Base-by-base conservation (phyloP, 129 eudicot genomes). In the Centrapalus pauciflorus region DNA sequence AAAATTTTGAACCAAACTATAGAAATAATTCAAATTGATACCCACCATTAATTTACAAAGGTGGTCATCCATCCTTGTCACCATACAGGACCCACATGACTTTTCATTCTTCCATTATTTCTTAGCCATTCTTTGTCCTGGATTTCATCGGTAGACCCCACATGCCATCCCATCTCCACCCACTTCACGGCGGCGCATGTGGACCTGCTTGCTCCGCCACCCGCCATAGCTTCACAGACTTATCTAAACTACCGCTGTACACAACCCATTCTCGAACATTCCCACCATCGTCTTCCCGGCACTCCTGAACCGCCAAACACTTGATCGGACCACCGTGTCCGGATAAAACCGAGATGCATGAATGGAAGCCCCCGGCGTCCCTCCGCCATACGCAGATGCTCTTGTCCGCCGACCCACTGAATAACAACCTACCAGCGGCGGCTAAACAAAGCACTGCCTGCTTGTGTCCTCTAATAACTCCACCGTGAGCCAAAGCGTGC, bases 201-300 rank as follows among this genome's bases (percentile, higher is more conserved):
- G 19, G 16, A 4, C 16, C 17, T 26, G 61, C 61, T 50, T 81
- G 33, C 58, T 87, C 90, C 16, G 67, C 66, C 70, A 88, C 78
- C 24, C 92, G 79, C 92, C 96, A 88, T 13, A 88, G 64, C 75
- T 77, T 85, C 6, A 88, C 89, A 7, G 89, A 82, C 61, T 78
- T 88, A 55, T 88, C 96, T 77, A 88, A 69, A 51, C 96, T 88
- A 33, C 96, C 96, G 8, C 96, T 88, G 19, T 88, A 88, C 64
- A 88, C 75, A 8, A 71, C 74, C 96, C 96, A 86, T 38, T 70
- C 70, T 40, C 55, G 68, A 28, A 43, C 61, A 16, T 65, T 34
- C 11, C n/a, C 41, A 4, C 61, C 79, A 6, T 25, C 62, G 1
- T 45, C 30, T 0, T 73, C 74, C 5, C n/a, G 45, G 26, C 75